Percentiles rank a stretch among this genome's conserved stretches.
phyloP scores from a whole-genome alignment of 2,329 filamentous ascomycete species.

The Calonectria pseudoturangicola region DNA sequence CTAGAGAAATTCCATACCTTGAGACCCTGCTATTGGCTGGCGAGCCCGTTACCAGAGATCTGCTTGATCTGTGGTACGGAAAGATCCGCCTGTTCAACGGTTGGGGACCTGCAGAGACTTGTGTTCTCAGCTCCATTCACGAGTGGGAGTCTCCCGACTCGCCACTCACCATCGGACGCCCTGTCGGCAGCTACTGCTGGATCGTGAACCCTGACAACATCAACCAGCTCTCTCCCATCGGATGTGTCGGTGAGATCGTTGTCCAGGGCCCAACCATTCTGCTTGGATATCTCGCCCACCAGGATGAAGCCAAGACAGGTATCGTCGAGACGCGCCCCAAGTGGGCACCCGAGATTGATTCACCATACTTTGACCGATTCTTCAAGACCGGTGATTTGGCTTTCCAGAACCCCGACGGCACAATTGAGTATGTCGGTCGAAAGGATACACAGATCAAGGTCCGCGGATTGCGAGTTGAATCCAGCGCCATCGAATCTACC shows the following conservation, averaged over 20 bases:
- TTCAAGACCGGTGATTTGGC: conserved; percentile 53
- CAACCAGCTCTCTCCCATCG: conserved; percentile 48
- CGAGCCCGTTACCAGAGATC: conserved; percentile 35
- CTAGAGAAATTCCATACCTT: conserved; percentile 3
- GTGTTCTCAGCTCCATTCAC: background rate
- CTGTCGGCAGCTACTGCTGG: conserved; percentile 42
- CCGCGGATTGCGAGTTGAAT: background rate
- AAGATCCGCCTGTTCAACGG: conserved; percentile 38
- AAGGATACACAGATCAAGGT: conserved; percentile 7
- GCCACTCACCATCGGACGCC: conserved; percentile 5
- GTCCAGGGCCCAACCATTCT: conserved; percentile 54
- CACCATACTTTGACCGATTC: conserved; percentile 26
- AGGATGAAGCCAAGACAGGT: conserved; percentile 47
- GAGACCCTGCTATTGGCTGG: conserved; percentile 39
- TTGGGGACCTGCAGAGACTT: conserved; percentile 49
- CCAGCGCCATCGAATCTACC: background rate
- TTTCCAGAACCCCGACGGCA: conserved; percentile 57
- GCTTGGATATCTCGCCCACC: conserved; percentile 50
- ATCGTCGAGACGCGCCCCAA: conserved; percentile 55
- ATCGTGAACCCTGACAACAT: conserved; percentile 50
- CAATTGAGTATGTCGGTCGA: conserved; percentile 65
- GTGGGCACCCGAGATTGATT: conserved; percentile 45
- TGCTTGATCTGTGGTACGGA: conserved; percentile 43
- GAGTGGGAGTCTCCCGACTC: conserved; percentile 26
- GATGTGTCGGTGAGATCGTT: conserved; percentile 53